These are phyloP conservation scores for Acanthamoeba healyi DNA, from an alignment of 208 protist species.

Conservation along the genomic window DNA sequence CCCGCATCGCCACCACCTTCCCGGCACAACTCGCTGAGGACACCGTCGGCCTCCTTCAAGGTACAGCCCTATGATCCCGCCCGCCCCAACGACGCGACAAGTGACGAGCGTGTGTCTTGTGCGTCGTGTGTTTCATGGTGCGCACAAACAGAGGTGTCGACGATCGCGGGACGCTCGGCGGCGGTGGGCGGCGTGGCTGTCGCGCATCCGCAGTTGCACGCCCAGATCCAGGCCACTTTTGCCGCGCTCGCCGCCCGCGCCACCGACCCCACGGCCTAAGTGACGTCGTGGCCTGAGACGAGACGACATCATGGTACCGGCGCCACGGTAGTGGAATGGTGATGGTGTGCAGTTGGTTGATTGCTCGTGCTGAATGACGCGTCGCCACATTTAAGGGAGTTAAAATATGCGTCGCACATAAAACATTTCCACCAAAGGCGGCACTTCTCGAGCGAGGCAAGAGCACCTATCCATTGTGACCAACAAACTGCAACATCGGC, in stretches of 20 bases:
- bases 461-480: too few species aligned
- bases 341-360: too few species aligned
- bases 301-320: too few species aligned
- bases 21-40: conserved; percentile 24
- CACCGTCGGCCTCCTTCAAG: conserved; percentile 1
- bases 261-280: conserved; percentile 11
- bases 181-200: background rate
- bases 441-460: too few species aligned
- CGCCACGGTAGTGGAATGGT: too few species aligned
- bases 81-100: too few species aligned
- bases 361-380: too few species aligned
- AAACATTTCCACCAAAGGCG: too few species aligned
- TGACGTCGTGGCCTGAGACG: too few species aligned
- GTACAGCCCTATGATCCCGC: background rate
- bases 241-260: background rate
- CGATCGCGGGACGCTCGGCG: background rate
- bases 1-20: conserved; percentile 11
- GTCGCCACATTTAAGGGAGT: too few species aligned
- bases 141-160: background rate
- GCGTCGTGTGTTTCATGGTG: background rate
- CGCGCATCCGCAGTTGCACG: conserved; percentile 39
- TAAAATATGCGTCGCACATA: too few species aligned
- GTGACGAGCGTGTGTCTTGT: background rate
- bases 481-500: too few species aligned
- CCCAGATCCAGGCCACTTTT: conserved; percentile 42